These are phyloP conservation scores for Hanseniaspora hatyaiensis DNA, from an alignment of 805 yeast species.

Conservation along the genomic window DNA sequence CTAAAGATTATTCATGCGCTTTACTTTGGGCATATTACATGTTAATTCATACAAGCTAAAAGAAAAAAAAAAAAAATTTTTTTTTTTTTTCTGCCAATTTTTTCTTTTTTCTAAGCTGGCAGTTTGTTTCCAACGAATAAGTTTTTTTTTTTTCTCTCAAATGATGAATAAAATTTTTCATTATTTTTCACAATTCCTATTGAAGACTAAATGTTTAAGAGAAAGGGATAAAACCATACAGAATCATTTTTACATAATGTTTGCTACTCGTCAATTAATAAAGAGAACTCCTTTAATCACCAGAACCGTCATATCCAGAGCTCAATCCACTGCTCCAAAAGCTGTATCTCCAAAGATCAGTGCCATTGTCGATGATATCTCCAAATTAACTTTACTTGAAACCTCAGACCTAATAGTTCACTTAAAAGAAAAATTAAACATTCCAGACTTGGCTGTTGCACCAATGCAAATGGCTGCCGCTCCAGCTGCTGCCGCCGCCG, in stretches of 20 bases:
- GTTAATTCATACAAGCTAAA: too few species aligned
- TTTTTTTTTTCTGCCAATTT: too few species aligned
- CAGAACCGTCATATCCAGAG: conserved; percentile 25
- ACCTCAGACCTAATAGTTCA: conserved; percentile 78
- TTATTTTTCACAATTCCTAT: background rate
- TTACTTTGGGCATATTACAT: too few species aligned
- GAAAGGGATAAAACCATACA: background rate
- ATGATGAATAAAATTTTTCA: too few species aligned
- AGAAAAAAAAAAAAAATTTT: too few species aligned
- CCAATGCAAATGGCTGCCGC: conserved; percentile 42
- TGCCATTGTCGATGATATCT: conserved; percentile 78
- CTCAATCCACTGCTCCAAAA: conserved; percentile 38
- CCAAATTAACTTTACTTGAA: conserved; percentile 82
- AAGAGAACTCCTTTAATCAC: conserved; percentile 11
- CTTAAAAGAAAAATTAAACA: conserved; percentile 70
- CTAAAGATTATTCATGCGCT: too few species aligned
- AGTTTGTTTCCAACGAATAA: too few species aligned
- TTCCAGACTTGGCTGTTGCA: conserved; percentile 70
- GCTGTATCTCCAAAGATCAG: conserved; percentile 80
- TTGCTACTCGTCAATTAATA: conserved; percentile 14
- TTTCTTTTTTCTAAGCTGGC: too few species aligned
- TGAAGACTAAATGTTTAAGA: background rate
- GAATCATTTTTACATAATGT: background rate
- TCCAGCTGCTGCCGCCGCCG: conserved; percentile 52
- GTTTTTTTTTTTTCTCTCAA: too few species aligned